Evolutionary conservation across 768 basidiomycete genomes (phyloP).

Genomic region (Serendipita vermifera): DNA sequence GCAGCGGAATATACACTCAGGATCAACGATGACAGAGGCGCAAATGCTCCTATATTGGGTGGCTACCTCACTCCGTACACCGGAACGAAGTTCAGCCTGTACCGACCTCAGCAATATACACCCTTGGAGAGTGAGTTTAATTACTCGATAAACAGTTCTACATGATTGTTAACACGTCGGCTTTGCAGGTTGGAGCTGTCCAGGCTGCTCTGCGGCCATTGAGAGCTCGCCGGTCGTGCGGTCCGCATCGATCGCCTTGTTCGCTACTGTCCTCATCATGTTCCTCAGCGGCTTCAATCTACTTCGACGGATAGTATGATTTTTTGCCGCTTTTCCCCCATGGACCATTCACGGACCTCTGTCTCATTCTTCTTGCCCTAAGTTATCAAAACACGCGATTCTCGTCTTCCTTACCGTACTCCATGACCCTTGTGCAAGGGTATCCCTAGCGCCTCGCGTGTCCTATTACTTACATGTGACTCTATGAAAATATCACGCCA

Average conservation of each 20-base stretch:
- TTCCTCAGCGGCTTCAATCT: conserved; percentile 53
- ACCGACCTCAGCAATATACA: conserved; percentile 62
- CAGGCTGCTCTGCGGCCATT: conserved; percentile 25
- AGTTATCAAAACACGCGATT: no score
- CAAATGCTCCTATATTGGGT: conserved; percentile 39
- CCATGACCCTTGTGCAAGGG: no score
- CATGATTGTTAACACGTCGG: neutral
- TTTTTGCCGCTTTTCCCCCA: no score
- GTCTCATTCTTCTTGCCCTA: no score
- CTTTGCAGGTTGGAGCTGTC: conserved; percentile 27
- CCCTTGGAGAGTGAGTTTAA: conserved; percentile 36
- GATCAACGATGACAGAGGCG: conserved; percentile 73
- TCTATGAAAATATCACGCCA: no score
- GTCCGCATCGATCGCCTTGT: conserved; percentile 22
- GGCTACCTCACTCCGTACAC: conserved; percentile 61
- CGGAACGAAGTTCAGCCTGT: conserved; percentile 68
- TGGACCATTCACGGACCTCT: no score
- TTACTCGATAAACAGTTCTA: neutral
- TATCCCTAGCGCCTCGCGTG: no score
- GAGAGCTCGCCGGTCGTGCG: conserved; percentile 18
- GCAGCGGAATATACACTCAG: conserved; percentile 64
- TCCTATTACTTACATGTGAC: no score
- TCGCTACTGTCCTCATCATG: conserved; percentile 47
- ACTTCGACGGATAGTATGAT: conserved; percentile 26
- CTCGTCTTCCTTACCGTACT: no score